Conservation (phyloP, 768 basidiomycete genomes). For the Boletus subparvulus region DNA sequence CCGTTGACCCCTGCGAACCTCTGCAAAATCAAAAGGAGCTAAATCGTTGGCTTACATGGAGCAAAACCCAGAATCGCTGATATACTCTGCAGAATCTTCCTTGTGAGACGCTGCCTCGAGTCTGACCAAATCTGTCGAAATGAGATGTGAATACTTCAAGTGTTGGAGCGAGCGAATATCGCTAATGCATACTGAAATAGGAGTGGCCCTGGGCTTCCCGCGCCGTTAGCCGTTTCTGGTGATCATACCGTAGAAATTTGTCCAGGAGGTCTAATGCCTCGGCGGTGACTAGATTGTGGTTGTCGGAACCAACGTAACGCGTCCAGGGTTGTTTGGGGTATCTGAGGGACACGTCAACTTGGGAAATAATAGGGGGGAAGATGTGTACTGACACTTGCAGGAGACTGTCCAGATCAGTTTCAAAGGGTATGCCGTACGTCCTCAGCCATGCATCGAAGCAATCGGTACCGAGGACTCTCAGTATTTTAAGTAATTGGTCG, state of each 20-base stretch:
- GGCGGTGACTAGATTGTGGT: constrained; percentile 54
- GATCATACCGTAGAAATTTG: constrained; percentile 66
- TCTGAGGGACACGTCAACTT: constrained; percentile 26
- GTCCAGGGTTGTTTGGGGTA: constrained; percentile 68
- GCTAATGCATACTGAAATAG: constrained; percentile 54
- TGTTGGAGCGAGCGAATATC: constrained; percentile 19
- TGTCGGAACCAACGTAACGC: constrained; percentile 57
- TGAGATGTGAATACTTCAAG: constrained; percentile 19
- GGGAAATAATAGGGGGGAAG: not conserved
- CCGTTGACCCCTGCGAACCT: constrained; percentile 2
- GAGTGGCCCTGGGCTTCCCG: constrained; percentile 65
- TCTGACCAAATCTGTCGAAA: constrained; percentile 44
- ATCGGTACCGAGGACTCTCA: constrained; percentile 68
- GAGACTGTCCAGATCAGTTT: constrained; percentile 57
- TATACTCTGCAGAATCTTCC: constrained; percentile 39
- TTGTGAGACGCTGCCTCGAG: constrained; percentile 46
- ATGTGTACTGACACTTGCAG: constrained; percentile 43
- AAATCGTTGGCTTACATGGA: constrained; percentile 31
- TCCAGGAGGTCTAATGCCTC: constrained; percentile 70
- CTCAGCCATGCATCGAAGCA: constrained; percentile 60
- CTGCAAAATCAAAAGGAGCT: not conserved
- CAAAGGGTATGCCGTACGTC: constrained; percentile 64
- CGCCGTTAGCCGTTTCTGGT: constrained; percentile 65
- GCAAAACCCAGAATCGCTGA: constrained; percentile 51
- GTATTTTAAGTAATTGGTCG: constrained; percentile 69